A percentile compares a stretch with the other conserved stretches of the same genome.
These are phyloP conservation scores for Bondarzewia mesenterica DNA, from an alignment of 1,284 basidiomycete species.

Conservation along the genomic window DNA sequence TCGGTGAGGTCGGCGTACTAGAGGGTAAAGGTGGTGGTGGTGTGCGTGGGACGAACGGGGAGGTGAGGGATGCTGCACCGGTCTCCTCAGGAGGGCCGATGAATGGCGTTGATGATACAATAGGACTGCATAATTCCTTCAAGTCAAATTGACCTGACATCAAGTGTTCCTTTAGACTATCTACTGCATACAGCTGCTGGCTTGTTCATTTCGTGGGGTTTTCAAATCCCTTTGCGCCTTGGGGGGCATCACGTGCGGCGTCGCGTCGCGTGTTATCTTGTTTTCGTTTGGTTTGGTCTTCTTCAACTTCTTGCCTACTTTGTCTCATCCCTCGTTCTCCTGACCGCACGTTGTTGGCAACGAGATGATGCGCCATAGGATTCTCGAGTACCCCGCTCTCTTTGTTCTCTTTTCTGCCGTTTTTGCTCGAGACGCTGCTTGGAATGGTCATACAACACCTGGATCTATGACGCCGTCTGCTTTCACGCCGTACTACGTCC, in stretches of 20 bases:
- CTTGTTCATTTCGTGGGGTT: background rate
- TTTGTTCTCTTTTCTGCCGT: background rate
- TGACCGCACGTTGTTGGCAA: background rate
- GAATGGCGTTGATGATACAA: constrained; percentile 63
- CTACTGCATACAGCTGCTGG: background rate
- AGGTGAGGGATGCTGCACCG: constrained; percentile 9
- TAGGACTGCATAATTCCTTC: constrained; percentile 73
- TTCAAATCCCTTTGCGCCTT: background rate
- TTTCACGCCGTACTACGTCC: constrained; percentile 65
- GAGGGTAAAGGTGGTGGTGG: constrained; percentile 33
- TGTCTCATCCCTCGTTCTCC: background rate
- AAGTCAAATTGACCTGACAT: constrained; percentile 17
- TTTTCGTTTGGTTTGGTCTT: background rate
- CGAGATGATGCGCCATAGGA: background rate
- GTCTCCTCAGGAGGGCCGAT: constrained; percentile 25
- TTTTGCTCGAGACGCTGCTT: constrained; percentile 35
- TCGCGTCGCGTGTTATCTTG: background rate
- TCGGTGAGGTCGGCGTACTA: constrained; percentile 17
- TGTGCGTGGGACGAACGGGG: constrained; percentile 10
- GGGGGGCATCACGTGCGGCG: background rate
- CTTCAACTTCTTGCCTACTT: background rate
- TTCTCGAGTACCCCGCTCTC: background rate
- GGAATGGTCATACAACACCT: constrained; percentile 57
- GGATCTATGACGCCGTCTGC: constrained; percentile 34
- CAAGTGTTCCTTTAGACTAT: background rate